phyloP scores from a whole-genome alignment of 2,329 filamentous ascomycete species.

The Drechslera avenae region DNA sequence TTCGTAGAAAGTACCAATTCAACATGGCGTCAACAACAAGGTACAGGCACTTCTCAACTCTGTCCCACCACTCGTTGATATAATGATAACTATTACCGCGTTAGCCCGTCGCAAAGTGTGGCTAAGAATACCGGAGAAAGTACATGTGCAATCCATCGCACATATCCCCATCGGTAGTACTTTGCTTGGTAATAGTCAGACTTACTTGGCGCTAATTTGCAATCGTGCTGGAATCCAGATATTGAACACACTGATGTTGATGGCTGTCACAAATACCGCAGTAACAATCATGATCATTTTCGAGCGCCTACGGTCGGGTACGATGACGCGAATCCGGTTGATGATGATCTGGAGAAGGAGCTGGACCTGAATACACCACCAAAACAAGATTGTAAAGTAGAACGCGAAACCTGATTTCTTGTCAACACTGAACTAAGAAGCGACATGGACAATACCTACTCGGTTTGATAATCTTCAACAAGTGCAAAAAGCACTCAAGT shows the following conservation, averaged over 20 bases:
- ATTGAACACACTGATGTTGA: conserved; percentile 47
- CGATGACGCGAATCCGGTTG: conserved; percentile 47
- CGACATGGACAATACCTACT: conserved; percentile 27
- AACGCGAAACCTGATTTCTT: conserved; percentile 37
- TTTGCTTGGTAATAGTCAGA: neutral
- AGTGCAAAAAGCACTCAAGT: conserved; percentile 47
- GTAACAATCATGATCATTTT: conserved; percentile 45
- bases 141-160: too few relatives aligned
- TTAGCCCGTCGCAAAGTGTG: neutral
- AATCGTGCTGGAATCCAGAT: conserved; percentile 51
- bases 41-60: conserved; percentile 47
- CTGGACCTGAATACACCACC: conserved; percentile 48
- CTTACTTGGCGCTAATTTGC: conserved; percentile 34
- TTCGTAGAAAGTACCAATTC: conserved; percentile 50
- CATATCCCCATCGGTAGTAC: neutral
- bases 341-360: conserved; percentile 50
- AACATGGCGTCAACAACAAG: conserved; percentile 45
- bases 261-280: conserved; percentile 45
- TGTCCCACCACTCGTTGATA: conserved; percentile 49
- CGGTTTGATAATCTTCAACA: conserved; percentile 41
- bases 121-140: too few relatives aligned
- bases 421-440: conserved; percentile 1
- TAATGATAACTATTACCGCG: conserved; percentile 26
- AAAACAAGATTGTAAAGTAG: conserved; percentile 44
- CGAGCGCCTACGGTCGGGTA: conserved; percentile 39